phyloP scores from a whole-genome alignment of 169 alveolate species.

The Plasmodium adleri region DNA sequence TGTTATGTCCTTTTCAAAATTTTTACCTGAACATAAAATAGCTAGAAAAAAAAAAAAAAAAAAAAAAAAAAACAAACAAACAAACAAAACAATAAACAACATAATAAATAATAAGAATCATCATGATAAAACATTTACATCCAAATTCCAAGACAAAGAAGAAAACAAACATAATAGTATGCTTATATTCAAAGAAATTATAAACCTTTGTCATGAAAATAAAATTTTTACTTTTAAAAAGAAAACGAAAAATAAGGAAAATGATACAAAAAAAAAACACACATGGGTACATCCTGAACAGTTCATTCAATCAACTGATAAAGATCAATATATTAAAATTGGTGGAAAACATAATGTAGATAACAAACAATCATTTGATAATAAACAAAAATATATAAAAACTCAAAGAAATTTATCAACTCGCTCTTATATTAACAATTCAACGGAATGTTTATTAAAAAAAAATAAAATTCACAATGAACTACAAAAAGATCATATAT shows the following conservation, averaged over 20 bases:
- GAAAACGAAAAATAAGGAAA: neutral
- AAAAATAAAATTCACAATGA: neutral
- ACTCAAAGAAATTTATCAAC: neutral
- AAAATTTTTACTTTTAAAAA: slow-evolving; percentile 47
- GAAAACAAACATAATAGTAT: slow-evolving; percentile 13
- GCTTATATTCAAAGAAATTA: slow-evolving; percentile 31
- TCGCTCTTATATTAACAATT: neutral
- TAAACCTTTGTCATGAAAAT: slow-evolving; percentile 29
- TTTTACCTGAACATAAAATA: slow-evolving; percentile 25
- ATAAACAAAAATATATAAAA: no score
- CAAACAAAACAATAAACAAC: neutral
- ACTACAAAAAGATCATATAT: neutral
- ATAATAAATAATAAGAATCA: neutral
- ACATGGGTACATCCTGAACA: no score
- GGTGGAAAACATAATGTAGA: no score
- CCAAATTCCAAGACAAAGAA: neutral
- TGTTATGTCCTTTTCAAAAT: slow-evolving; percentile 35
- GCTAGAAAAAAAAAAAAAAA: slow-evolving; percentile 19
- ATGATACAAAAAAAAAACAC: neutral
- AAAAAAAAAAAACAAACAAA: no score
- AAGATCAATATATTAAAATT: no score
- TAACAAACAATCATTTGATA: no score
- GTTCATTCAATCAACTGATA: no score
- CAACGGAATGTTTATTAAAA: neutral
- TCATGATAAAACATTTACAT: no score